A percentile compares a stretch with the other conserved stretches of the same genome.
These are phyloP conservation scores for Paecilomyces sp. DNA, from an alignment of 2,329 filamentous ascomycete genomes.

Conservation along the genomic window DNA sequence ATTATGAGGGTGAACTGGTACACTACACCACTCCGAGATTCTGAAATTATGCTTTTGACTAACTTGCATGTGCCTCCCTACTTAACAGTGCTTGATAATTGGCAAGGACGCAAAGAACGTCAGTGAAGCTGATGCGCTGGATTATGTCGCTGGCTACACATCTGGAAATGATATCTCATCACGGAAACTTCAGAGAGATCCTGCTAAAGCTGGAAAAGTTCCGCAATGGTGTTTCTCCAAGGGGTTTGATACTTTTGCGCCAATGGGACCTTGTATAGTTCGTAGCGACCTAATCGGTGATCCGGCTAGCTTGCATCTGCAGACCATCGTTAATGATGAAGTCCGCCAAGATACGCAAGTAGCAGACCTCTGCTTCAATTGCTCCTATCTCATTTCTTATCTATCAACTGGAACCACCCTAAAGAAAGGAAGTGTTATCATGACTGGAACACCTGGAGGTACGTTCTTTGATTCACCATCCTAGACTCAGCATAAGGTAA, in stretches of 20 bases:
- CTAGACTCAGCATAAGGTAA: neutral
- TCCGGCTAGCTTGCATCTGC: conserved; percentile 2
- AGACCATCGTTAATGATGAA: conserved; percentile 7
- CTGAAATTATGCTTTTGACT: neutral
- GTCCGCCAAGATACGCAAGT: conserved; percentile 6
- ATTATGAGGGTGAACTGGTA: conserved; percentile 71
- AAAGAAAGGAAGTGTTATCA: conserved; percentile 20
- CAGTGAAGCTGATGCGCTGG: conserved; percentile 47
- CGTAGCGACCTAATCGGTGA: conserved; percentile 28
- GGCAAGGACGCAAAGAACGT: conserved; percentile 49
- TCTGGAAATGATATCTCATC: conserved; percentile 57
- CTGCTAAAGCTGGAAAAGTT: conserved; percentile 41
- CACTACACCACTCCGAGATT: conserved; percentile 32
- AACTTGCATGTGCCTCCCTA: neutral
- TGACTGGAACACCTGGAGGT: conserved; percentile 20
- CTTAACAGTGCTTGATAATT: conserved; percentile 31
- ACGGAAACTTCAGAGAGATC: conserved; percentile 59
- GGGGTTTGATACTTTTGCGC: conserved; percentile 62
- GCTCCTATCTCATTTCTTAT: conserved; percentile 26
- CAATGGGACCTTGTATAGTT: conserved; percentile 59
- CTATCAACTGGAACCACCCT: conserved; percentile 21
- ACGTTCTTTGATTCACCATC: neutral
- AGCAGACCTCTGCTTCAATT: conserved; percentile 43
- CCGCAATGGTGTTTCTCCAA: conserved; percentile 59
- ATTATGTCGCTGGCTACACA: conserved; percentile 59